Conservation (phyloP, 148 eudicot species). For the Linanthus parryae region DNA sequence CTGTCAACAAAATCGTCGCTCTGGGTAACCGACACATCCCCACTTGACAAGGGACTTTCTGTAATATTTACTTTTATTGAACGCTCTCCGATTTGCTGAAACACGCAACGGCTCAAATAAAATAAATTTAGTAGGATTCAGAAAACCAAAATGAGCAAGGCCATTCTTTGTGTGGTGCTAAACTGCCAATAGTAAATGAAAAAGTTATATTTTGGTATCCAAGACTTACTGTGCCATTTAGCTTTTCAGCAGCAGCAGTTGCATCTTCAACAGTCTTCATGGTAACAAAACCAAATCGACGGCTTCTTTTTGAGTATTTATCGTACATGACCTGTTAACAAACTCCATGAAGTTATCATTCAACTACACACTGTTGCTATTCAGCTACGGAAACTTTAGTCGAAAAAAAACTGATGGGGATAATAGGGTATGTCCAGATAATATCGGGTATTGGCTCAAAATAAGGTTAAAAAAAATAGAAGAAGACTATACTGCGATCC, state of each 20-base stretch:
- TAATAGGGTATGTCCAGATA: too few relatives aligned
- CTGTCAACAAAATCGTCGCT: conserved; percentile 77
- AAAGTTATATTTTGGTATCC: background rate
- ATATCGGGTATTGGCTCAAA: too few relatives aligned
- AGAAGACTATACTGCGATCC: too few relatives aligned
- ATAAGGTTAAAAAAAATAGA: too few relatives aligned
- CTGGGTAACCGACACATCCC: conserved; percentile 37
- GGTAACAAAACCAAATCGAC: conserved; percentile 82
- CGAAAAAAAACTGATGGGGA: too few relatives aligned
- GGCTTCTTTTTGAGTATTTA: conserved; percentile 76
- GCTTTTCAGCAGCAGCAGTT: conserved; percentile 70
- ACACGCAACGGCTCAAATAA: background rate
- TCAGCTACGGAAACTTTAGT: background rate
- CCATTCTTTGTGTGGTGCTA: background rate
- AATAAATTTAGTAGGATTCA: too few relatives aligned
- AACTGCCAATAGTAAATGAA: background rate
- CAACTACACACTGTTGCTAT: background rate
- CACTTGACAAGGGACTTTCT: conserved; percentile 60
- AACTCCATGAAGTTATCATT: background rate
- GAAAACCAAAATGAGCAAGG: background rate
- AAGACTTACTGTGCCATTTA: conserved; percentile 73
- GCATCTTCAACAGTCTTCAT: conserved; percentile 97
- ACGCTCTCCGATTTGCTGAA: conserved; percentile 79
- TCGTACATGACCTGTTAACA: conserved; percentile 76
- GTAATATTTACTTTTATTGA: conserved; percentile 82